Conservation (phyloP, 176 grass and related monocot genomes). For the Ensete ventricosum region DNA sequence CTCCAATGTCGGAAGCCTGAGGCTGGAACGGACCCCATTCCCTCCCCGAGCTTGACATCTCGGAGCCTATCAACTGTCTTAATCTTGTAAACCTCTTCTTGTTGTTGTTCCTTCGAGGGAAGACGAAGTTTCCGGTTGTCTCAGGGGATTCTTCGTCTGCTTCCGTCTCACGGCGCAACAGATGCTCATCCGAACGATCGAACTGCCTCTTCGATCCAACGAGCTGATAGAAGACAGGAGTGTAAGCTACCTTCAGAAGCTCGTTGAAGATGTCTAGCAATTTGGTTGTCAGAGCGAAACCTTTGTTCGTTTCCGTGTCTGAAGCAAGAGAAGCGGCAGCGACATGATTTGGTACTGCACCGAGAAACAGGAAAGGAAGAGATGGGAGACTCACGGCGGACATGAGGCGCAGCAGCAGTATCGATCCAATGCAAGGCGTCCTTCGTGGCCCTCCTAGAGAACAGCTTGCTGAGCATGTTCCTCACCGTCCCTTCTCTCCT, state of each 20-base stretch:
- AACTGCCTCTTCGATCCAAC: conserved; percentile 24
- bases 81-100: conserved; percentile 41
- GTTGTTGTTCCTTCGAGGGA: conserved; percentile 58
- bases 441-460: neutral
- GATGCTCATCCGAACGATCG: conserved; percentile 20
- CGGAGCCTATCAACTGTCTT: conserved; percentile 42
- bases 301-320: conserved; percentile 15
- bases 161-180: conserved; percentile 16
- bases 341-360: neutral
- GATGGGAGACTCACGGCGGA: neutral
- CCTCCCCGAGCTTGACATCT: conserved; percentile 31
- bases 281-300: conserved; percentile 21
- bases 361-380: neutral
- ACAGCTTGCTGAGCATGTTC: too few relatives aligned
- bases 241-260: conserved; percentile 11
- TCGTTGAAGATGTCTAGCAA: conserved; percentile 29
- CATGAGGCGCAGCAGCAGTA: neutral
- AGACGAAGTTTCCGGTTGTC: neutral
- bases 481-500: conserved; percentile 12
- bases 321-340: neutral
- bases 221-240: neutral
- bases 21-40: conserved; percentile 34
- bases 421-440: conserved; percentile 17
- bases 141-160: conserved; percentile 20
- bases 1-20: conserved; percentile 39